Conservation (phyloP, 768 basidiomycete genomes). For the Boletus edulis region DNA sequence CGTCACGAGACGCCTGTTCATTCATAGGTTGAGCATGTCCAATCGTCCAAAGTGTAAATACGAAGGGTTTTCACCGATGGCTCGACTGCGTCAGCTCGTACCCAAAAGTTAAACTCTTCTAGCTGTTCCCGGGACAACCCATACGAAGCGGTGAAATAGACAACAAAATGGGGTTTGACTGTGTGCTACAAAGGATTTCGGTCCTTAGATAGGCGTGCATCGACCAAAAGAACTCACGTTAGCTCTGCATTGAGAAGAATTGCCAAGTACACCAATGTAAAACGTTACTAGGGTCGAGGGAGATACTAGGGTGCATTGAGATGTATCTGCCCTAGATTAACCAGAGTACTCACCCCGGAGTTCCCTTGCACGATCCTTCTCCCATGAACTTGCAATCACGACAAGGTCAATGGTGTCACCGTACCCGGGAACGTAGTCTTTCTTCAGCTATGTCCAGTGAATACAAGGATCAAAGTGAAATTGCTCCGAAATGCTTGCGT, state of each 20-base stretch:
- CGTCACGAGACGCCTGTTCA: conserved; percentile 8
- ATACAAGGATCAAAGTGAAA: conserved; percentile 6
- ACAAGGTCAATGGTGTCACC: conserved; percentile 82
- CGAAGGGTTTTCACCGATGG: conserved; percentile 12
- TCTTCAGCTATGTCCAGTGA: conserved; percentile 52
- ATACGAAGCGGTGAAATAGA: conserved; percentile 77
- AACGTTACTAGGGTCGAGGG: conserved; percentile 76
- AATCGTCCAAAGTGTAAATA: not conserved
- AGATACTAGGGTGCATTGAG: conserved; percentile 46
- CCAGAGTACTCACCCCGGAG: conserved; percentile 54
- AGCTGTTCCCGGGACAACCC: conserved; percentile 65
- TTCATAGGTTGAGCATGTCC: not conserved
- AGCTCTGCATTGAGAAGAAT: conserved; percentile 39
- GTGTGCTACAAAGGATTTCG: conserved; percentile 32
- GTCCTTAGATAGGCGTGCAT: not conserved
- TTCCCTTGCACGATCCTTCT: conserved; percentile 72
- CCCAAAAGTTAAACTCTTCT: conserved; percentile 68
- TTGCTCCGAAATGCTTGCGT: conserved; percentile 1
- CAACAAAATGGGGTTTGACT: conserved; percentile 58
- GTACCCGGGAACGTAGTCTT: conserved; percentile 83
- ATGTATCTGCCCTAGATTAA: not conserved
- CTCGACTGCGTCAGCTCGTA: conserved; percentile 35
- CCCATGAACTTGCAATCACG: conserved; percentile 77
- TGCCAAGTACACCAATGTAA: conserved; percentile 67
- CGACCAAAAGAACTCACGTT: conserved; percentile 34